Conservation (phyloP, 1,139 yeast genomes). For the Wickerhamiella infanticola region DNA sequence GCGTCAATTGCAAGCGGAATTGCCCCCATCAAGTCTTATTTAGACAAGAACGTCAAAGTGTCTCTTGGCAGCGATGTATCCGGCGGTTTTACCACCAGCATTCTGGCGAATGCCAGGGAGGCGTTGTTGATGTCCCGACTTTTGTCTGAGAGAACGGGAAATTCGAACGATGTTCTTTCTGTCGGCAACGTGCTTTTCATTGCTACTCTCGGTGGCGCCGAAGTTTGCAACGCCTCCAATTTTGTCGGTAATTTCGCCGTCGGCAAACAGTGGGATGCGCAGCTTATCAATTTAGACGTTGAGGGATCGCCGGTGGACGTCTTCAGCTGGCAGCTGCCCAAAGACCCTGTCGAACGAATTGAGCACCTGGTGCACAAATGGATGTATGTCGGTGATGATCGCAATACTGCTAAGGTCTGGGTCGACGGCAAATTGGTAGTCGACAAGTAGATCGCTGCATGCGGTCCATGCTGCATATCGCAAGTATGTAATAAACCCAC, state of each 20-base stretch:
- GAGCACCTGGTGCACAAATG: constrained; percentile 63
- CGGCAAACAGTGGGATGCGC: constrained; percentile 78
- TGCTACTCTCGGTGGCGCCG: constrained; percentile 87
- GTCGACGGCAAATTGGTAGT: constrained; percentile 56
- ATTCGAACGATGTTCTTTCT: constrained; percentile 37
- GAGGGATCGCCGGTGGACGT: constrained; percentile 49
- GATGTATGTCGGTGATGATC: constrained; percentile 91
- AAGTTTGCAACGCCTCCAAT: constrained; percentile 44
- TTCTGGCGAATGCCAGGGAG: constrained; percentile 59
- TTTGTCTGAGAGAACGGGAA: constrained; percentile 43
- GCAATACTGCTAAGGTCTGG: constrained; percentile 72
- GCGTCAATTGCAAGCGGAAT: constrained; percentile 84
- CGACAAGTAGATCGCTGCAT: constrained; percentile 21
- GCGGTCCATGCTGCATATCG: neutral
- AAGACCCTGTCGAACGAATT: constrained; percentile 22
- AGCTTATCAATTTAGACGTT: constrained; percentile 46
- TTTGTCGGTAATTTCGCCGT: constrained; percentile 53
- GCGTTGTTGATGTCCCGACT: constrained; percentile 78
- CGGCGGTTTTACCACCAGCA: constrained; percentile 78
- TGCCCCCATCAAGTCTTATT: constrained; percentile 61
- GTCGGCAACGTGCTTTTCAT: constrained; percentile 60
- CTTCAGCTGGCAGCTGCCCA: constrained; percentile 47
- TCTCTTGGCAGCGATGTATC: constrained; percentile 85
- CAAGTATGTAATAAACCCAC: neutral
- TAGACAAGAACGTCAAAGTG: constrained; percentile 55